Evolutionary conservation across 2,329 filamentous ascomycete species (phyloP).

Genomic region (Verticillium zaregamsianum): DNA sequence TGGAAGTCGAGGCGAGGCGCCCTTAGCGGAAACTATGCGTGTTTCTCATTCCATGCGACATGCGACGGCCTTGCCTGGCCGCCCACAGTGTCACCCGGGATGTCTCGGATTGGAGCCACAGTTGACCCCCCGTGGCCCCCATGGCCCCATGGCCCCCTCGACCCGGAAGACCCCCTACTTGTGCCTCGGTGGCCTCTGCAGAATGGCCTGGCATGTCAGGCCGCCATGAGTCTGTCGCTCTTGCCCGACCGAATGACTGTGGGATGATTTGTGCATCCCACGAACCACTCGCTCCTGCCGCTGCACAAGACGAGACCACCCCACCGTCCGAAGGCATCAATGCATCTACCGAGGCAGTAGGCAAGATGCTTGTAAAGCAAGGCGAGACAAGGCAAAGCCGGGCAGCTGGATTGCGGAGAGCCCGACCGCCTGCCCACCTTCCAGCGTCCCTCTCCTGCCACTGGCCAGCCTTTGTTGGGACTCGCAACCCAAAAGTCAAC

Average conservation of each 20-base stretch:
- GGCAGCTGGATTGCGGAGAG: neutral
- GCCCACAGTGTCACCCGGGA: neutral
- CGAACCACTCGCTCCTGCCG: neutral
- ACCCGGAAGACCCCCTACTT: neutral
- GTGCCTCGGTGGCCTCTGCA: no score
- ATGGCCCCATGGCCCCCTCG: neutral
- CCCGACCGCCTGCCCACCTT: neutral
- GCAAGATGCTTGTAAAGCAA: neutral
- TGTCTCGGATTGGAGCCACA: neutral
- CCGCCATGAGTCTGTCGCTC: neutral
- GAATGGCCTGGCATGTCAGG: neutral
- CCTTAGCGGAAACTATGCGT: constrained; percentile 2
- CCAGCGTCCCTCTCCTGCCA: neutral
- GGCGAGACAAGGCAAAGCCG: neutral
- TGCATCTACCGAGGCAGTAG: neutral
- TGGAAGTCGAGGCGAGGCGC: neutral
- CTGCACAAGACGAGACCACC: neutral
- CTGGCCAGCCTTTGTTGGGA: neutral
- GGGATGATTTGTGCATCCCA: neutral
- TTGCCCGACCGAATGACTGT: neutral
- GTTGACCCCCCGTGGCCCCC: neutral
- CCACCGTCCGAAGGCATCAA: neutral
- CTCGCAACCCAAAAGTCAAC: neutral
- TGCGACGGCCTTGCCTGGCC: neutral
- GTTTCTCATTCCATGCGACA: constrained; percentile 4